These are phyloP conservation scores for Lactarius sanguifluus DNA, from an alignment of 768 basidiomycete genomes.

Conservation along the genomic window DNA sequence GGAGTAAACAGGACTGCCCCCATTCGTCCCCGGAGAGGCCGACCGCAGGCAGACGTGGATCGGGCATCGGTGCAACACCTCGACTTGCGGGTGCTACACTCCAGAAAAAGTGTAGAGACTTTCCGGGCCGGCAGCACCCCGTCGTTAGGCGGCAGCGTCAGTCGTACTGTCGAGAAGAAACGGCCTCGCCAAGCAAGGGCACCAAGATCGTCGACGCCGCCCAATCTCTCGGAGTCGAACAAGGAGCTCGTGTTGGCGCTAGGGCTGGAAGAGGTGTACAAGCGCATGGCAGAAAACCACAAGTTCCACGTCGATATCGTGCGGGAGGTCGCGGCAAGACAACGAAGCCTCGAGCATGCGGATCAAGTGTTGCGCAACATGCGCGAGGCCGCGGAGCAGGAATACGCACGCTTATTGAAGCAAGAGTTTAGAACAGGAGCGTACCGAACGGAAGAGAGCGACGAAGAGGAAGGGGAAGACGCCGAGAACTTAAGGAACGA, in stretches of 20 bases:
- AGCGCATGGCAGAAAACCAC: conserved; percentile 47
- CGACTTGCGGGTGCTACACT: conserved; percentile 18
- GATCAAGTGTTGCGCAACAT: conserved; percentile 42
- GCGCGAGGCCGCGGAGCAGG: conserved; percentile 40
- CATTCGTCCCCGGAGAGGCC: not conserved
- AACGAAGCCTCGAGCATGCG: conserved; percentile 40
- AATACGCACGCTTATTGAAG: conserved; percentile 18
- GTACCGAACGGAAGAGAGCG: conserved; percentile 18
- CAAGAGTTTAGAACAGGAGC: conserved; percentile 3
- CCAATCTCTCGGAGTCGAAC: conserved; percentile 28
- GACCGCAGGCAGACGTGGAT: not conserved
- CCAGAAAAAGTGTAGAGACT: conserved; percentile 2
- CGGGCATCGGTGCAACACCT: conserved; percentile 22
- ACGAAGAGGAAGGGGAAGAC: conserved; percentile 21
- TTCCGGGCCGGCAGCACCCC: conserved; percentile 7
- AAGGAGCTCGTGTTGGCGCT: conserved; percentile 31
- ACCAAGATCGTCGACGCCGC: conserved; percentile 9
- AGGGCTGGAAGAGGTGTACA: conserved; percentile 38
- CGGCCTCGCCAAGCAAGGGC: conserved; percentile 3
- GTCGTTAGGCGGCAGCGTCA: conserved; percentile 14
- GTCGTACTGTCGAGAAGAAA: conserved; percentile 11
- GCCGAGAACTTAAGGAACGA: conserved; percentile 19
- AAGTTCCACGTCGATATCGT: conserved; percentile 46
- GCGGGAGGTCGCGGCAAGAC: conserved; percentile 38
- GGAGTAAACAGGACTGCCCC: not conserved